phyloP scores from a whole-genome alignment of 768 basidiomycete species.

The Trametes cingulata region DNA sequence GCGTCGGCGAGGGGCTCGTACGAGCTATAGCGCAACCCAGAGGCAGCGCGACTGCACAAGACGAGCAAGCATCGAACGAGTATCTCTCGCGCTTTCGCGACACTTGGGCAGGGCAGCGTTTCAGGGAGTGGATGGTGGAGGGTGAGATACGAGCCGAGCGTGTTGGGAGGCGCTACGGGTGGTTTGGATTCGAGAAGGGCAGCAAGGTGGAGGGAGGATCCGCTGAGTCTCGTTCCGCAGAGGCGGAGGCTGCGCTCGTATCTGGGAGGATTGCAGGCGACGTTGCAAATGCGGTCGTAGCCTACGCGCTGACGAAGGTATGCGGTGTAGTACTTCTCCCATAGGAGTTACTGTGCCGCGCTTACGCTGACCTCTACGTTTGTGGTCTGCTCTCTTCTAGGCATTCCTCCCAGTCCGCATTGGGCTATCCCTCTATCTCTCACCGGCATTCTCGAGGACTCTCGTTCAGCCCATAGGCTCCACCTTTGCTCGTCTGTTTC shows the following conservation, averaged over 20 bases:
- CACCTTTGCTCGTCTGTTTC: conserved; percentile 5
- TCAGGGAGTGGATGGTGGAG: conserved; percentile 67
- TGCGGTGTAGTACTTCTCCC: neutral
- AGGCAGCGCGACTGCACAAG: neutral
- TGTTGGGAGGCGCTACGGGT: conserved; percentile 75
- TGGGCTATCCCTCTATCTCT: conserved; percentile 67
- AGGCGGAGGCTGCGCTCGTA: conserved; percentile 2
- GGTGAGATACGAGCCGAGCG: conserved; percentile 71
- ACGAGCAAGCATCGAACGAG: neutral
- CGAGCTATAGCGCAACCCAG: conserved; percentile 25
- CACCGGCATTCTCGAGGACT: conserved; percentile 69
- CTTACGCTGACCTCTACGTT: neutral
- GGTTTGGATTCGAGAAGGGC: conserved; percentile 73
- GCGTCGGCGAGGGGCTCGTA: conserved; percentile 69
- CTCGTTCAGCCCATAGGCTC: conserved; percentile 58
- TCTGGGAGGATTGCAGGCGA: conserved; percentile 59
- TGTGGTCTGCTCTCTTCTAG: conserved; percentile 37
- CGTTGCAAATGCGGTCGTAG: conserved; percentile 79
- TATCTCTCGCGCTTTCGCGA: conserved; percentile 15
- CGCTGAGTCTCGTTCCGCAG: neutral
- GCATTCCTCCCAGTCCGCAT: conserved; percentile 74
- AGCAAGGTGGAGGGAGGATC: conserved; percentile 4
- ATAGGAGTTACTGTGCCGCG: neutral
- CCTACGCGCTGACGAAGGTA: conserved; percentile 81
- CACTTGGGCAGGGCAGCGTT: conserved; percentile 41